Evolutionary conservation across 805 yeast species (phyloP), one percentile per base, ranked within the genome.

Genomic region (Danielozyma ontarioensis): DNA sequence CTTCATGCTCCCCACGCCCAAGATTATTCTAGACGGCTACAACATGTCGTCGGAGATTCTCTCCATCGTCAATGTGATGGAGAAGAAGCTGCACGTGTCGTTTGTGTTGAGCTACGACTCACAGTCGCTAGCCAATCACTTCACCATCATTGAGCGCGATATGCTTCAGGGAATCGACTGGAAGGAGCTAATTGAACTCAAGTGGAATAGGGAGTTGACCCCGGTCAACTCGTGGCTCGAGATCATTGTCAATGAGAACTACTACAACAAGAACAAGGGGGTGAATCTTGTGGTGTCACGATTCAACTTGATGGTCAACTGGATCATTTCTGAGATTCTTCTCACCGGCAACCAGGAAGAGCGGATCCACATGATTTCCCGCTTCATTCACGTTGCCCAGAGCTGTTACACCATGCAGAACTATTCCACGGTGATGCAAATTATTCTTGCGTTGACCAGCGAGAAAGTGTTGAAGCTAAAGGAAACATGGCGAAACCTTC

Each of bases 281-380:
- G 78, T 88, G 24, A 86, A 85, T 41, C 61, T 90, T 30, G 87
- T 86, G 10, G 79, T 87, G 25, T 72, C 94, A 0, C 67, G 98
- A 39, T 93, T 89, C 68, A 89, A 90, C 51, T 62, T 90, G 38
- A 80, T 85, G 64, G 89, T 85, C 5, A 86, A 85, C 47, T 90
- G 97, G 97, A 79, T 89, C 26, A 78, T 85, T 22, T 85, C 96
- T 0, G 96, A 90, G 61, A 76, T 93, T 35, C 56, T 87, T 12
- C 62, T 90, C 39, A 86, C 96, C 7, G 69, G 68, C 35, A 63
- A 70, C 27, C 64, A 74, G 17, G 66, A 64, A 3, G 74, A 85
- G 44, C 68, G 90, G 43, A 75, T 78, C 27, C 69, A 76, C 35
- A 72, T 89, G 1, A 74, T 89, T n/a, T 79, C 87, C n/a, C 68